These are phyloP conservation scores for Fermentozyma sake DNA, from an alignment of 1,139 yeast species.

Conservation along the genomic window DNA sequence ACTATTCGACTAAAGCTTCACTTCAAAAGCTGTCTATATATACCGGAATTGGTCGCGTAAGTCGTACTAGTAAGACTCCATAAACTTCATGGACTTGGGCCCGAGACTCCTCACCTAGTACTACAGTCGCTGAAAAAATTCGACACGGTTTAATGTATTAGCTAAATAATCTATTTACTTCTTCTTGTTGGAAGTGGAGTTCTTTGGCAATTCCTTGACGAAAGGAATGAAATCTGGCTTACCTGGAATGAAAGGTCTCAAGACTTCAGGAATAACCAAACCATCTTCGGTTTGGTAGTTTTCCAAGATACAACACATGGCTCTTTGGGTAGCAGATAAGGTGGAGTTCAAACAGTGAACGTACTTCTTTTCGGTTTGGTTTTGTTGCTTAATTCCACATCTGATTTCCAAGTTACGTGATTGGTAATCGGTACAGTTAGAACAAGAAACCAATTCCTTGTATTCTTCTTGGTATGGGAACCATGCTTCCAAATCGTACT, in stretches of 20 bases:
- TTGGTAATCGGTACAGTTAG: conserved; percentile 99
- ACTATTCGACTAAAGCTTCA: no score
- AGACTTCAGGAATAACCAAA: conserved; percentile 86
- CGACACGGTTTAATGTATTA: neutral
- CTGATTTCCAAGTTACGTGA: conserved; percentile 97
- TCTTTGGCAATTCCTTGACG: conserved; percentile 88
- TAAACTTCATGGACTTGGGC: no score
- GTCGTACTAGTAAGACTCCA: no score
- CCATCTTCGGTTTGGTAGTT: conserved; percentile 98
- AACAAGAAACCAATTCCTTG: conserved; percentile 96
- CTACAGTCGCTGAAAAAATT: no score
- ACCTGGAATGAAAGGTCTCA: conserved; percentile 95
- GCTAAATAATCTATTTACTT: conserved; percentile 12
- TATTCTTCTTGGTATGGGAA: conserved; percentile 99
- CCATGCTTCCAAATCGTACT: conserved; percentile 99
- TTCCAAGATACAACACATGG: conserved; percentile 93
- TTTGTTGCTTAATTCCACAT: conserved; percentile 96
- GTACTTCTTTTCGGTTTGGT: conserved; percentile 94
- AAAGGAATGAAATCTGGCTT: conserved; percentile 95
- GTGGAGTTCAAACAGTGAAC: conserved; percentile 98
- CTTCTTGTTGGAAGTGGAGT: conserved; percentile 81
- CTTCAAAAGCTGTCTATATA: no score
- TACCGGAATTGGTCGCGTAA: no score
- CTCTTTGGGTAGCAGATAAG: conserved; percentile 96
- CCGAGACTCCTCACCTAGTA: no score